Base-by-base conservation (phyloP, 176 grass and related monocot genomes). In the Eragrostis nindensis region DNA sequence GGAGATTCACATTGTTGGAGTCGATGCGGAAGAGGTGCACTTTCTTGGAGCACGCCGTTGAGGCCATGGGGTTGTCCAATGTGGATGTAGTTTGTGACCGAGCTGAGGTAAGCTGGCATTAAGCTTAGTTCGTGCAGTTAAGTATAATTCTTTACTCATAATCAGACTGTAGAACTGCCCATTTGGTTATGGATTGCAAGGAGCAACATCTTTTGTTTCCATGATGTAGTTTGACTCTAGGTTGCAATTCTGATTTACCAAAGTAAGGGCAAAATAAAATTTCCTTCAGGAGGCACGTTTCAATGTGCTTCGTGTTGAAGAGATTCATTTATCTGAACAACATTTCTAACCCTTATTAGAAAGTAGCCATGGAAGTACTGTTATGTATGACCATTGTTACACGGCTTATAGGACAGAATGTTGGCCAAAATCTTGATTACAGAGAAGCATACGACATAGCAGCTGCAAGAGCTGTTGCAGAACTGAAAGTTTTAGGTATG, bases 371-470 rank as follows among this genome's bases (percentile, higher is more conserved):
- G n/a, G n/a, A n/a, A n/a, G n/a, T n/a, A 15, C 44, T 45, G n/a
- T 53, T 79, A 67, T 55, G 39, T 43, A 83, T 89, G 38, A 73
- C 41, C 73, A 81, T 78, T 68, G 56, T 42, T 68, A 38, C 41
- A 84, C 92, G 81, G 71, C 25, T 92, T 90, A 66, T 95, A 99
- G 92, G 86, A 89, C 96, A 99, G 96, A 95, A 86, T 79, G 86
- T 74, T 52, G 96, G 92, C 81, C 92, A 92, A 71, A 91, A 54
- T 87, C 44, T 66, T 76, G 83, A 89, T 78, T 88, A 90, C 57
- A 89, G 96, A 64, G 92, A 98, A 80, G 22, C 25, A 60, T 98
- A 86, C 87, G 96, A 98, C 86, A 83, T 95, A 75, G 90, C 88
- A 62, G 80, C 86, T 46, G 96, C 96, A 75, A 95, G 92, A 82